phyloP scores from a whole-genome alignment of 495 filamentous ascomycete genomes.

The Penicillium bovifimosum region DNA sequence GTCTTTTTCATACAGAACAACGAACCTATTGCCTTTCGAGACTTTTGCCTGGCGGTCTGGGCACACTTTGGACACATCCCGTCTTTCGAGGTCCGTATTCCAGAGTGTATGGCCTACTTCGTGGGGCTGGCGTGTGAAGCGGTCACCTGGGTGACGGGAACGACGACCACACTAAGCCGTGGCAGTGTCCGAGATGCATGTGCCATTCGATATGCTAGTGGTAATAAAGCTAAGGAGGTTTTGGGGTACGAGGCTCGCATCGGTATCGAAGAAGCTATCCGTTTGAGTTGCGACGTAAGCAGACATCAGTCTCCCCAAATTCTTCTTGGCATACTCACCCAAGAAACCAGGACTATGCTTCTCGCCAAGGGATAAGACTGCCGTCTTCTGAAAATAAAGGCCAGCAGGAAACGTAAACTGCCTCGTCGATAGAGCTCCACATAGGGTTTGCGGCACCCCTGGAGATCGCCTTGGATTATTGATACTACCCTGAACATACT shows the following conservation, averaged over 20 bases:
- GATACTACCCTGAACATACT: slow-evolving; percentile 15
- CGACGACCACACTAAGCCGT: slow-evolving; percentile 45
- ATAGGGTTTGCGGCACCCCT: slow-evolving; percentile 8
- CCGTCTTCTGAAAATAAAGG: not conserved
- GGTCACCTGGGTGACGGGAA: slow-evolving; percentile 47
- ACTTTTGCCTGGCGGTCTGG: slow-evolving; percentile 57
- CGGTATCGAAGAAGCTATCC: slow-evolving; percentile 50
- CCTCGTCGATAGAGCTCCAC: slow-evolving; percentile 1
- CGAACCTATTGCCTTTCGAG: slow-evolving; percentile 54
- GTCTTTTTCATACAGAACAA: slow-evolving; percentile 62
- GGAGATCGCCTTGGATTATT: not conserved
- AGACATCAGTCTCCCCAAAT: not conserved
- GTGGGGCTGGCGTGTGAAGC: slow-evolving; percentile 45
- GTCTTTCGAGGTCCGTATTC: slow-evolving; percentile 48
- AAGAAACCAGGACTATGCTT: slow-evolving; percentile 34
- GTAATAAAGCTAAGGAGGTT: slow-evolving; percentile 50
- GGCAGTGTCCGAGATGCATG: slow-evolving; percentile 55
- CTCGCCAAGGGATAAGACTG: slow-evolving; percentile 30
- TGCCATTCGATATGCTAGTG: slow-evolving; percentile 49
- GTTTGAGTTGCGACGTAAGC: slow-evolving; percentile 46
- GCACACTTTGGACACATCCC: slow-evolving; percentile 53
- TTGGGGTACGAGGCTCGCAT: slow-evolving; percentile 55
- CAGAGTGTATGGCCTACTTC: slow-evolving; percentile 43
- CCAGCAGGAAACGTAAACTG: not conserved
- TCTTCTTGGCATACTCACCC: not conserved